Base-by-base conservation (phyloP, 192 early-diverging fungal genomes). In the Pilaira anomala region DNA sequence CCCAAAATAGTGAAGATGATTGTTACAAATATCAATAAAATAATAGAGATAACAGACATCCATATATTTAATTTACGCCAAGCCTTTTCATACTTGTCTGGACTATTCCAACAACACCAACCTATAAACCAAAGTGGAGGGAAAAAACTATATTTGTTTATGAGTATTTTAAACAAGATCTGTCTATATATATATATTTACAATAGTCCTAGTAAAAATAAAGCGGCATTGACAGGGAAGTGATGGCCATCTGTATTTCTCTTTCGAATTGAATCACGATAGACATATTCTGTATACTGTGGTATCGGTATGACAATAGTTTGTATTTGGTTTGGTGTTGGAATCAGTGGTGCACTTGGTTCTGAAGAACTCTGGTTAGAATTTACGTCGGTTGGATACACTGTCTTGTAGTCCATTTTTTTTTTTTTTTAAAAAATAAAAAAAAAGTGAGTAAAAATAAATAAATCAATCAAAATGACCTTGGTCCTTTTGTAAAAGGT, bases 41-140 rank as follows among this genome's bases (percentile, higher is more conserved):
- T 54, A 30, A 54, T 54, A 54, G 30, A 54, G 26, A 54, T 19
- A 54, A 54, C 28, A 26, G 52, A 54, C 52, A 54, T 54, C n/a
- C 14, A 26, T 8, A 19, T 54, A 18, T 54, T 54, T n/a, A 13
- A 26, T 54, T 54, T 54, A 19, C 30, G 52, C 52, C 52, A 54
- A 26, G 28, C 26, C 18, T 29, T 26, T 16, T 54, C 52, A 19
- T 54, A 54, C 30, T 29, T 19, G 30, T 54, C 30, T 6, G n/a
- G 28, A 30, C 52, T 54, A n/a, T 26, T 30, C 4, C 28, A 19
- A 30, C 52, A 54, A 1, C 52, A 54, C 5, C 52, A n/a, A 7
- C 52, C 52, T 30, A 54, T 18, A 33, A 16, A 54, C 52, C 52
- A 54, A 36, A 54, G 52, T 36, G 52, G 52, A 14, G 52, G 52